phyloP scores from a whole-genome alignment of 148 eudicot species.

The Dysphania ambrosioides region DNA sequence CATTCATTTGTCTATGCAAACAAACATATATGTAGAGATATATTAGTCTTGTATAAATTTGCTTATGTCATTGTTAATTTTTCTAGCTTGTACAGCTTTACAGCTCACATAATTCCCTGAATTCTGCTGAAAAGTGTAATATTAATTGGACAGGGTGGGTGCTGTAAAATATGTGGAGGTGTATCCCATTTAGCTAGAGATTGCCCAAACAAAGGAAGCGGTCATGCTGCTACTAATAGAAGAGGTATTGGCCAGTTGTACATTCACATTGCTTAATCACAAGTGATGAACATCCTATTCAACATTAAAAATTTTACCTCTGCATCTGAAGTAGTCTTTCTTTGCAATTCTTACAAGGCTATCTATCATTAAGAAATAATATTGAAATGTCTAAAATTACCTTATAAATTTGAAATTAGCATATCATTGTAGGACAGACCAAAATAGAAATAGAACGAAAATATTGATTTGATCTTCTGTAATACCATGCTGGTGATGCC shows the following conservation, averaged over 20 bases:
- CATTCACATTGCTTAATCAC: neutral
- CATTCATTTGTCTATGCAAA: neutral
- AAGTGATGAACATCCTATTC: neutral
- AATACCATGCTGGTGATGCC: neutral
- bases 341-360: no score
- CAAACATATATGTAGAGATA: neutral
- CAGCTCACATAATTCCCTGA: neutral
- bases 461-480: neutral
- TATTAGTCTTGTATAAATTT: neutral
- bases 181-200: conserved; percentile 85
- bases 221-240: conserved; percentile 26
- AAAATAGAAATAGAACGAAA: neutral
- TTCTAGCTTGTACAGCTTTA: neutral
- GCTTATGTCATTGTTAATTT: neutral
- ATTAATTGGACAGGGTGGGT: conserved; percentile 58
- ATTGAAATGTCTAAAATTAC: neutral
- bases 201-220: conserved; percentile 65
- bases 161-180: conserved; percentile 85
- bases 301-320: no score
- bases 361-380: neutral
- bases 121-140: neutral
- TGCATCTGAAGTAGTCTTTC: no score
- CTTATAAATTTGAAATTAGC: neutral
- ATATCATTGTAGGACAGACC: neutral
- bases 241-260: conserved; percentile 37